Evolutionary conservation across 2,329 filamentous ascomycete species (phyloP).

Genomic region (Aspergillus sp.): DNA sequence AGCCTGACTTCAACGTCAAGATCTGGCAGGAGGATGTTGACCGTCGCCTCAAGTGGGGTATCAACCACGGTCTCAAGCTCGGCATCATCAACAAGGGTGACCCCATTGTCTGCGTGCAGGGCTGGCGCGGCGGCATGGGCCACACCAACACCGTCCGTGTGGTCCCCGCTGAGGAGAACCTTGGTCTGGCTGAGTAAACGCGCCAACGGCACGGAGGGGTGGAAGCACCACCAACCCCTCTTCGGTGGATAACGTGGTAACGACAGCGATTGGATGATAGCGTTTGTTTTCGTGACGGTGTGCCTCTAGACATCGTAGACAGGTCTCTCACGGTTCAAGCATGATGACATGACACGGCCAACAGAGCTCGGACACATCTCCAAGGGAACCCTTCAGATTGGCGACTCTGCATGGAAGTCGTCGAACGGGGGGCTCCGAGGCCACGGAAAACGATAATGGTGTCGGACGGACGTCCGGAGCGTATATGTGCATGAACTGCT

Average conservation of each 20-base stretch:
- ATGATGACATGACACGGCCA: not conserved
- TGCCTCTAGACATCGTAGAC: slow-evolving; percentile 16
- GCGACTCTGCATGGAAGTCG: no score
- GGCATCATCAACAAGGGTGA: slow-evolving; percentile 77
- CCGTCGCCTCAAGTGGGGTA: slow-evolving; percentile 94
- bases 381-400: no score
- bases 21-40: slow-evolving; percentile 99
- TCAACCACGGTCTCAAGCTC: slow-evolving; percentile 80
- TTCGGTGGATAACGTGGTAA: slow-evolving; percentile 14
- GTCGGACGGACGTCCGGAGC: not conserved
- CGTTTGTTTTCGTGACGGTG: slow-evolving; percentile 6
- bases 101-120: slow-evolving; percentile 64
- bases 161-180: slow-evolving; percentile 47
- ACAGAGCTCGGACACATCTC: no score
- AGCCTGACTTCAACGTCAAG: slow-evolving; percentile 88
- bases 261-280: slow-evolving; percentile 17
- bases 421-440: no score
- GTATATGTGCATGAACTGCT: not conserved
- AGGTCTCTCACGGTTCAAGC: slow-evolving; percentile 5
- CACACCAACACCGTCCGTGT: slow-evolving; percentile 64
- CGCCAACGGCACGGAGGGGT: not conserved
- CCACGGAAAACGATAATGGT: not conserved
- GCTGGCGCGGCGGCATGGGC: slow-evolving; percentile 66
- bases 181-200: slow-evolving; percentile 38
- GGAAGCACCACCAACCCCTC: not conserved